A percentile compares a stretch with the other conserved stretches of the same genome.
These are phyloP conservation scores for Daldinia sp. DNA, from an alignment of 2,329 filamentous ascomycete species.

Conservation along the genomic window DNA sequence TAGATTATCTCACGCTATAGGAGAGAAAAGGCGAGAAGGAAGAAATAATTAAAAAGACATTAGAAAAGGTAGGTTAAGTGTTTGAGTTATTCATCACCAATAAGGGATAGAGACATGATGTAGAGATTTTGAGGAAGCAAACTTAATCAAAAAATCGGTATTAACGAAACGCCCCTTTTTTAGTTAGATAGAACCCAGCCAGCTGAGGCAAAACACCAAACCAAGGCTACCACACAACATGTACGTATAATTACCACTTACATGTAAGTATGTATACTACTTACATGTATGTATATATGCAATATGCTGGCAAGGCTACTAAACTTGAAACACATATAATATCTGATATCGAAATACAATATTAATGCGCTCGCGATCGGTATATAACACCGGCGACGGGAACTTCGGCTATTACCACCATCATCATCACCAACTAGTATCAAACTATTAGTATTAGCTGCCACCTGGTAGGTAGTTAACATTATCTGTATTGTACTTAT, in stretches of 20 bases:
- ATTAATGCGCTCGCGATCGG: slow-evolving; percentile 4
- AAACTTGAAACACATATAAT: slow-evolving; percentile 21
- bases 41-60: neutral
- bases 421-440: neutral
- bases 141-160: neutral
- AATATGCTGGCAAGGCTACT: neutral
- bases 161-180: slow-evolving; percentile 3
- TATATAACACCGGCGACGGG: slow-evolving; percentile 2
- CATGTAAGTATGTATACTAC: no score
- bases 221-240: neutral
- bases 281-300: neutral
- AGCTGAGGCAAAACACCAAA: slow-evolving; percentile 28
- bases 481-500: neutral
- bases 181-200: slow-evolving; percentile 3
- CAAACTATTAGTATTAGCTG: neutral
- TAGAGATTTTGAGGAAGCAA: neutral
- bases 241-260: neutral
- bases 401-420: slow-evolving; percentile 13
- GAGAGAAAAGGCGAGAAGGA: slow-evolving; percentile 13
- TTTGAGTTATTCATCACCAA: no score
- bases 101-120: slow-evolving; percentile 4
- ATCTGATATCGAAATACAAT: slow-evolving; percentile 14
- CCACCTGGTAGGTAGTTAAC: no score
- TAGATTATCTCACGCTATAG: slow-evolving; percentile 10
- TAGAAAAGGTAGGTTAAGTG: neutral